A percentile compares a stretch with the other conserved stretches of the same genome.
phyloP scores from a whole-genome alignment of 1,139 yeast genomes.

The Yamadazyma sp. region DNA sequence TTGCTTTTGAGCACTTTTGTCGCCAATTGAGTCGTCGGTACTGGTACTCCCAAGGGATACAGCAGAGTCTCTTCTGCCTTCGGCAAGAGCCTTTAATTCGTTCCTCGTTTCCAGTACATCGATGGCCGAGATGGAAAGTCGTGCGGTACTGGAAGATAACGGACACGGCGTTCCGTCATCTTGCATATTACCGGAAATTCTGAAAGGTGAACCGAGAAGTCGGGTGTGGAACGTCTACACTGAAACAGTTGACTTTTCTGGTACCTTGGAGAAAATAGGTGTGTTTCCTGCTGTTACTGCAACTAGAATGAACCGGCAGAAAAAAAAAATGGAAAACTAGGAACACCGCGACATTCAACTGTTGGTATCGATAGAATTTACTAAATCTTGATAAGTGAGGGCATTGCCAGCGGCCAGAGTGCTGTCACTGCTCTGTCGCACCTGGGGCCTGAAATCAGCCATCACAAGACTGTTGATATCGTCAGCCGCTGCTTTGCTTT shows the following conservation, averaged over 20 bases:
- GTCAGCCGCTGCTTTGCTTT: not conserved
- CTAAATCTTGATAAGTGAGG: conserved; percentile 1
- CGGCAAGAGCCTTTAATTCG: not conserved
- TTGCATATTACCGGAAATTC: not conserved
- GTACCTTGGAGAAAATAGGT: too few species aligned
- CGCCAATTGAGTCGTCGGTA: conserved; percentile 5
- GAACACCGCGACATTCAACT: not conserved
- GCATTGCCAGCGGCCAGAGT: not conserved
- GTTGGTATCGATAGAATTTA: not conserved
- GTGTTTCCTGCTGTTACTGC: not conserved
- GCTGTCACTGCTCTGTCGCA: not conserved
- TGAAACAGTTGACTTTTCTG: too few species aligned
- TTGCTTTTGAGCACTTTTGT: not conserved
- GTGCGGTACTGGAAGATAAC: conserved; percentile 6
- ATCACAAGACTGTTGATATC: not conserved
- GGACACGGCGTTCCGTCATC: conserved; percentile 4
- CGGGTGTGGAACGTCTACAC: too few species aligned
- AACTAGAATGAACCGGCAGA: not conserved
- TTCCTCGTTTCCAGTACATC: conserved; percentile 2
- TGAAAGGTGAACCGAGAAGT: too few species aligned
- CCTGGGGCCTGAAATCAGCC: not conserved
- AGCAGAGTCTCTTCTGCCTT: conserved; percentile 25
- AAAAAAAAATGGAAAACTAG: too few species aligned
- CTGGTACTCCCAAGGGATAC: conserved; percentile 20
- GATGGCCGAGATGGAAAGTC: conserved; percentile 8